Evolutionary conservation across 1,284 basidiomycete genomes (phyloP).

Genomic region (Cutaneotrichosporon cutaneum): DNA sequence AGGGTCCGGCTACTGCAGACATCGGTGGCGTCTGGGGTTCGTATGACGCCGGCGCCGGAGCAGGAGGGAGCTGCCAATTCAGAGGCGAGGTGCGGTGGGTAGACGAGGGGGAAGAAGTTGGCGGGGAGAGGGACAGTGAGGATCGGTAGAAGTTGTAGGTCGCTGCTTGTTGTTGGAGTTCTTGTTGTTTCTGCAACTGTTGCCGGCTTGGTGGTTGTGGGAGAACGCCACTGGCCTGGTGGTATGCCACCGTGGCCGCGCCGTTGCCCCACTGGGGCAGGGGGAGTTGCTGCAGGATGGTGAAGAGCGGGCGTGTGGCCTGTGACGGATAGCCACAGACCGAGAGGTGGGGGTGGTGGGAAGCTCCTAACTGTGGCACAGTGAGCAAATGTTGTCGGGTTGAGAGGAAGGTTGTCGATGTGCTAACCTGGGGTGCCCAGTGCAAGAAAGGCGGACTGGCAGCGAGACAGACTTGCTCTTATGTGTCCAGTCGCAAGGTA

Average conservation of each 20-base stretch:
- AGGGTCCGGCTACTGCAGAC: constrained; percentile 5
- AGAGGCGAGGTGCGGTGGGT: constrained; percentile 23
- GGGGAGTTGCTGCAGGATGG: constrained; percentile 23
- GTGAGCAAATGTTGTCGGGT: not conserved
- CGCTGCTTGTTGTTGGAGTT: constrained; percentile 7
- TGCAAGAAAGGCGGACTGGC: not conserved
- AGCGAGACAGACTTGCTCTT: not conserved
- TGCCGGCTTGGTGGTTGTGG: not conserved
- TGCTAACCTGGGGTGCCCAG: not conserved
- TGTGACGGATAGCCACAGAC: constrained; percentile 25
- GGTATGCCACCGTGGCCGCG: constrained; percentile 19
- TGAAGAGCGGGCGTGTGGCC: constrained; percentile 13
- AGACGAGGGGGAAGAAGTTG: constrained; percentile 20
- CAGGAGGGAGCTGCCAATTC: constrained; percentile 16
- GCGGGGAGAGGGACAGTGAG: constrained; percentile 24
- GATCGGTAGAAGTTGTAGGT: constrained; percentile 10
- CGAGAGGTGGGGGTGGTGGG: not conserved
- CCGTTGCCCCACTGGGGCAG: constrained; percentile 26
- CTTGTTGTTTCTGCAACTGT: constrained; percentile 1
- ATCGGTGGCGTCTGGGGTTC: constrained; percentile 25
- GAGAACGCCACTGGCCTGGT: constrained; percentile 10
- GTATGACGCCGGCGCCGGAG: constrained; percentile 11
- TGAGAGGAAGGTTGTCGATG: not conserved
- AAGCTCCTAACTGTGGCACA: not conserved
- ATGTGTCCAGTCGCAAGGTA: not conserved